Evolutionary conservation across 345 rosid genomes (phyloP), one percentile per base, ranked within the genome.

Genomic region (Pistacia atlantica): DNA sequence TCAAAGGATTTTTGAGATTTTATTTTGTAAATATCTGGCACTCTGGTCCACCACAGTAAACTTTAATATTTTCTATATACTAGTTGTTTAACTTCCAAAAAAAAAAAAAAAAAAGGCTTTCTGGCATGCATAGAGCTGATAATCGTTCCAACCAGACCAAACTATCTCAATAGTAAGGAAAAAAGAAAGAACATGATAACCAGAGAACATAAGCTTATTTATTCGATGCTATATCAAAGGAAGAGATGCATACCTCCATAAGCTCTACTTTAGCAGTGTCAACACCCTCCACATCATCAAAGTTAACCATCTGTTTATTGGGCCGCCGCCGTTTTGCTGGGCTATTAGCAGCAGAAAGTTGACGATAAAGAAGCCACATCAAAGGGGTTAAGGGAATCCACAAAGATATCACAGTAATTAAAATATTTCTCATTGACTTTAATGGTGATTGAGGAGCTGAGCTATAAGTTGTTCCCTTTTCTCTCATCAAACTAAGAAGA

Each of bases 291-390:
- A 93, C 98, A 77, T 95, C 99, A 80, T 95, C 94, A 38, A 95
- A 95, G 69, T 89, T 86, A 76, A 90, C 89, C 12, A 72, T 75
- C 67, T 81, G 93, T 80, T 83, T 90, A 71, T 86, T 87, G 25
- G 93, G 86, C 11, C 87, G 88, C 64, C 89, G 85, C 83, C 86
- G 93, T 68, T 68, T 93, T 3, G 99, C 96, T 2, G 92, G 98
- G 84, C 95, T 90, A 79, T 90, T 93, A 52, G 92, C 90, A 71
- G 93, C 90, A 59, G 97, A 93, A 79, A 93, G 89, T 82, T 93
- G 99, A 52, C 99, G 93, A 75, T 95, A 90, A 68, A 95, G 89
- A 81, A 93, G 95, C 99, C 99, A 95, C 96, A 95, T 93, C 69
- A 95, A 82, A 76, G 99, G 99, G 7, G 87, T 89, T 46, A 95